Conservation (phyloP, 2,329 filamentous ascomycete species). For the Grosmannia huntii region DNA sequence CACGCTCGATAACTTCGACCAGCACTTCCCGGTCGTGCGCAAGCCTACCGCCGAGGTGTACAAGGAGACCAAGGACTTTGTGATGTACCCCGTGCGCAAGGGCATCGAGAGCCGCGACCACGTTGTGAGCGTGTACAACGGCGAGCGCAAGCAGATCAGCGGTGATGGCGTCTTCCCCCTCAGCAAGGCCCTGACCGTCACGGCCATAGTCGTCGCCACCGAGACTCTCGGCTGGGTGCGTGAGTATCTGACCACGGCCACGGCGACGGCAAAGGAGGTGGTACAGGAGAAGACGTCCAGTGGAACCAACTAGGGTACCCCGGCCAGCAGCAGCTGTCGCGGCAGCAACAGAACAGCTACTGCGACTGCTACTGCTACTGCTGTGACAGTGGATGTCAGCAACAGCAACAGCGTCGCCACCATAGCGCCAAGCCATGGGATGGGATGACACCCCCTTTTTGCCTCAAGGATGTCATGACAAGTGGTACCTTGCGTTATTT, state of each 20-base stretch:
- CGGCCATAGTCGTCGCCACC: conserved; percentile 51
- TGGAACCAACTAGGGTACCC: conserved; percentile 4
- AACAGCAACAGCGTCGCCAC: neutral
- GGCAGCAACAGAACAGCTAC: neutral
- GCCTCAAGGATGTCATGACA: neutral
- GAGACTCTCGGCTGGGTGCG: conserved; percentile 52
- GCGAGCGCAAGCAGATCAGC: conserved; percentile 50
- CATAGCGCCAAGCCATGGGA: no score
- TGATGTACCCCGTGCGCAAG: conserved; percentile 51
- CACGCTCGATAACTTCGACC: conserved; percentile 56
- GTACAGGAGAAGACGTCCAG: conserved; percentile 38
- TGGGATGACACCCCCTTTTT: neutral
- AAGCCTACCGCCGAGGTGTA: conserved; percentile 62
- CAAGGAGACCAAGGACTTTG: conserved; percentile 46
- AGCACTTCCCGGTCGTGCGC: conserved; percentile 60
- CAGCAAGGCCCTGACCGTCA: conserved; percentile 57
- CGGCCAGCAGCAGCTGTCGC: neutral
- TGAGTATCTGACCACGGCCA: conserved; percentile 46
- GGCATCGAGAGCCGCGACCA: conserved; percentile 49
- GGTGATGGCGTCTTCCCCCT: conserved; percentile 52
- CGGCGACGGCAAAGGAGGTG: conserved; percentile 38
- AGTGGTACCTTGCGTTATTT: neutral
- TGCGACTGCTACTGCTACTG: neutral
- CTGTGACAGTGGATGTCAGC: neutral
- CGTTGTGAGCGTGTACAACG: conserved; percentile 41